Evolutionary conservation across 352 stramenopile species (phyloP), one percentile per base, ranked within the genome.

Genomic region (Achlya hypogyna): DNA sequence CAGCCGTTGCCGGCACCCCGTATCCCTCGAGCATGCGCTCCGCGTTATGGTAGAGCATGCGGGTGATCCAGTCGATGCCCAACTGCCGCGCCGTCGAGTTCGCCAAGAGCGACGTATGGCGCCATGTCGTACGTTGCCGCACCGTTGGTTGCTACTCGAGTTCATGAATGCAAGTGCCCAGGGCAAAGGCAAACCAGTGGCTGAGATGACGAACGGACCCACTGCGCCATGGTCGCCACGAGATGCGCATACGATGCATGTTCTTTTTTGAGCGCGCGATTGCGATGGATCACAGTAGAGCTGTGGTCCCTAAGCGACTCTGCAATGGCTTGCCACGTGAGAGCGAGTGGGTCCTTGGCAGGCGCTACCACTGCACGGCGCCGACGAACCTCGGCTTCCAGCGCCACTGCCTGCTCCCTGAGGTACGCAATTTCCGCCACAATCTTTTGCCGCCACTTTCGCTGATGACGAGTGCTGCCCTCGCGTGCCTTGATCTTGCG

Each of bases 51-150:
- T 51, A 59, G 14, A 67, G 34, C 20, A 58, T 49, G 10, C 18
- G 40, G 12, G 60, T 67, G 51, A 67, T 67, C 60, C 60, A 67
- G n/a, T 67, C 60, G 31, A 67, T 34, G 40, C 60, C 60, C 16
- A n/a, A 16, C 12, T 53, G 38, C n/a, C 60, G 45, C 8, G 32
- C 18, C 22, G 59, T 58, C n/a, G 60, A 45, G n/a, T 67, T 31
- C 25, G 47, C 34, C 16, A 49, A 28, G 5, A 67, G 51, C 28
- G n/a, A 5, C 23, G 51, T 49, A 22, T 23, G n/a, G 20, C 60
- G 60, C 60, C 60, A 67, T 28, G 60, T 67, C 8, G 51, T 20
- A 25, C 51, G 25, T 20, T 43, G 22, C 3, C 28, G 31, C 14
- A 22, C 29, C 10, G 60, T 22, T 10, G 42, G 4, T 16, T 9